phyloP scores from a whole-genome alignment of 2,329 filamentous ascomycete genomes.

The Canariomyces notabilis region DNA sequence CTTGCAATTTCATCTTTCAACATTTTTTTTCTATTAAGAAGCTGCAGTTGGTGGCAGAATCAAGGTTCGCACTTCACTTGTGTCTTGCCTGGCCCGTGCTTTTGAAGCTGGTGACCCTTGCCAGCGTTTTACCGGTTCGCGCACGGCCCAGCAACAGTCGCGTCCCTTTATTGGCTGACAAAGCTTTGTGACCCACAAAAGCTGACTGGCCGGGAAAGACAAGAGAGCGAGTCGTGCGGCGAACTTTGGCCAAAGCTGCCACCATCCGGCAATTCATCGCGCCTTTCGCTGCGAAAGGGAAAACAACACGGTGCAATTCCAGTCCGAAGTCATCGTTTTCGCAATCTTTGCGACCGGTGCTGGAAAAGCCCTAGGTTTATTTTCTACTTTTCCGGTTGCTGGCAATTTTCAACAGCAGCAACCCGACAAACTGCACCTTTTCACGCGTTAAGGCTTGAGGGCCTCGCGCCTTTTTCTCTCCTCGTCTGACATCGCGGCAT shows the following conservation, averaged over 20 bases:
- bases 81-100: conserved; percentile 8
- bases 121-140: conserved; percentile 9
- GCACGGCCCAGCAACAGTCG: not conserved
- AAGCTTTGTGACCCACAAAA: not conserved
- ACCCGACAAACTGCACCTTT: not conserved
- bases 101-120: conserved; percentile 1
- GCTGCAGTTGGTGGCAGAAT: no score
- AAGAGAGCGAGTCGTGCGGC: not conserved
- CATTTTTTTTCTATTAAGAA: not conserved
- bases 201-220: conserved; percentile 5
- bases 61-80: no score
- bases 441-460: conserved; percentile 6
- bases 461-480: conserved; percentile 16
- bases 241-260: conserved; percentile 14
- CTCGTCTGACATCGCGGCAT: not conserved
- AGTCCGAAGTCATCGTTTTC: conserved; percentile 8
- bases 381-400: not conserved
- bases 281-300: conserved; percentile 3
- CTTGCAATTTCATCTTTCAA: not conserved
- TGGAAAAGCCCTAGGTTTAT: not conserved
- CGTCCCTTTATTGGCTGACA: conserved; percentile 7
- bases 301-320: conserved; percentile 11
- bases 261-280: conserved; percentile 14
- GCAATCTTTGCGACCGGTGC: not conserved
- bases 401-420: not conserved